Base-by-base conservation (phyloP, 306 rosid genomes). In the Fagus sylvatica region DNA sequence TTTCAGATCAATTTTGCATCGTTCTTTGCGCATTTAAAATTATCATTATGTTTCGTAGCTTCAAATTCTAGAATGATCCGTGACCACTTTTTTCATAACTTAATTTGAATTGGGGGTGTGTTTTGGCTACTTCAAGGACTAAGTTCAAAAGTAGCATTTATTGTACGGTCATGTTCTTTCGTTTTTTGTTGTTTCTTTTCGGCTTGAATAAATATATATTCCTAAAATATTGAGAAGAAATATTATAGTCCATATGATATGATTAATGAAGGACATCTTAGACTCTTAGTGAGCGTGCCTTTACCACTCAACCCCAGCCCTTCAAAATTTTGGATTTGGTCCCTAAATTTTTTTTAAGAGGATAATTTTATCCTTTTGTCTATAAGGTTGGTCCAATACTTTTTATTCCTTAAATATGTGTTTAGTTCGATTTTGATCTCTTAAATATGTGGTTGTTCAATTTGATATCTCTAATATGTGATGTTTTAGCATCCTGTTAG, bases 41-140 rank as follows among this genome's bases (percentile, higher is more conserved):
- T 19, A 48, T 16, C 48, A 53, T 65, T 6, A 16, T 16, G 34
- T 2, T 65, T 40, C 22, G 28, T 67, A 34, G 75, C 82, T 49
- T 78, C 84, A 81, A 81, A 60, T 82, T 82, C 80, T 78, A 85
- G 81, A 85, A 75, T 82, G 88, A 89, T 93, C 93, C 91, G 91
- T 88, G 94, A 90, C 79, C 76, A 69, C 69, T 71, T 69, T 74
- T 66, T 4, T 61, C 55, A 22, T 6, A 49, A 42, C 51, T 60
- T 59, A 17, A 8, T 69, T 69, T 13, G 7, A 43, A 71, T 10
- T 39, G 32, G n/a, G 4, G 55, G 19, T 83, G 59, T 71, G 48
- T 82, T 46, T 46, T 46, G 11, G 32, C 22, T 30, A 15, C 8
- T 60, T 6, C 54, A 79, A 60, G 78, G 81, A 72, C 34, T 73